A percentile compares a stretch with the other conserved stretches of the same genome.
Evolutionary conservation across 2,329 filamentous ascomycete genomes (phyloP).

Genomic region (Botrytis elliptica): DNA sequence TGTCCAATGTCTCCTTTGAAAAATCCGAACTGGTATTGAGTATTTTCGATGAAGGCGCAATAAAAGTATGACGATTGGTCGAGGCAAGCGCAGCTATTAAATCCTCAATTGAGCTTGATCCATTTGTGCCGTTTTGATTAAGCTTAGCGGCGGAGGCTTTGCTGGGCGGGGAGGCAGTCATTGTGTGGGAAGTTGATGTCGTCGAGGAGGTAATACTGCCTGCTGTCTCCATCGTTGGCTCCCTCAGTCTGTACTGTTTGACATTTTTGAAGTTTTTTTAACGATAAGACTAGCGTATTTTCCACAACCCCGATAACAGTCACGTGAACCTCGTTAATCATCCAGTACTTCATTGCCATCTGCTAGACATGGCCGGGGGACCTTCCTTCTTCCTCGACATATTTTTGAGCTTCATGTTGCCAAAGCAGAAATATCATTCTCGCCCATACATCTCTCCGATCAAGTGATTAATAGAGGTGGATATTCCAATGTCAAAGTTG

Average conservation of each 20-base stretch:
- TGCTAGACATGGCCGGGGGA: neutral
- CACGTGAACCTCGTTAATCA: conserved; percentile 15
- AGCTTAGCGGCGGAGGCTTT: conserved; percentile 39
- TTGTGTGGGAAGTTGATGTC: conserved; percentile 63
- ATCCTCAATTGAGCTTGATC: conserved; percentile 28
- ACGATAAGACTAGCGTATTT: conserved; percentile 21
- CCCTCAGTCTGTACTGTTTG: conserved; percentile 9
- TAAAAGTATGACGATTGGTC: conserved; percentile 51
- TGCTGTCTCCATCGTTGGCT: conserved; percentile 32
- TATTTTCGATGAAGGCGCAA: conserved; percentile 68
- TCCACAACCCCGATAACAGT: conserved; percentile 15
- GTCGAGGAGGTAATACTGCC: conserved; percentile 57
- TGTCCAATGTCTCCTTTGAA: conserved; percentile 78
- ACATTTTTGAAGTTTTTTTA: conserved; percentile 24
- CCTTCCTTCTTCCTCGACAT: neutral
- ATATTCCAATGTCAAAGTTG: neutral
- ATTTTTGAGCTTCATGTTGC: no score
- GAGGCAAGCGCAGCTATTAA: conserved; percentile 33
- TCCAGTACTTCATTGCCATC: neutral
- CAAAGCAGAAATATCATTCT: neutral
- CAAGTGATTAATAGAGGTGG: conserved; percentile 7
- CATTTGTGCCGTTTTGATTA: conserved; percentile 32
- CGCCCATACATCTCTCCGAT: neutral
- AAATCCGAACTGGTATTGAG: conserved; percentile 69
- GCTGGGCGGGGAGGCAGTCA: conserved; percentile 50